These are phyloP conservation scores for Blastobotrys persicus DNA, from an alignment of 1,139 yeast genomes.

Conservation along the genomic window DNA sequence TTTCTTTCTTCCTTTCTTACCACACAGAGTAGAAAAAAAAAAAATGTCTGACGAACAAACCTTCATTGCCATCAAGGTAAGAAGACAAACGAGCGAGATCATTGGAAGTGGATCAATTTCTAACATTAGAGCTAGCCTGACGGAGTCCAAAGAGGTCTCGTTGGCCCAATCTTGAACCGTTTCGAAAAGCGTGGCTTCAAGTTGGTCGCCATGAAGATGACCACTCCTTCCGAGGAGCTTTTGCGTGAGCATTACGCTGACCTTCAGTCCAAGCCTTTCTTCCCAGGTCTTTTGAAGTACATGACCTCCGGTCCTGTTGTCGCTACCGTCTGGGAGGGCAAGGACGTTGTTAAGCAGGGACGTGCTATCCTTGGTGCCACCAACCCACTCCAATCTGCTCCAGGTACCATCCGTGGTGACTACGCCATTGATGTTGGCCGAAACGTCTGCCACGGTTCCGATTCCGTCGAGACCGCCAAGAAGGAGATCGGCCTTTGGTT, in stretches of 20 bases:
- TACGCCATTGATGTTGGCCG: constrained; percentile 85
- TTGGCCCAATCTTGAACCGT: constrained; percentile 85
- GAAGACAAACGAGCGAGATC: constrained; percentile 10
- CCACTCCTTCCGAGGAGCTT: constrained; percentile 80
- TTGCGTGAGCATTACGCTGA: constrained; percentile 95
- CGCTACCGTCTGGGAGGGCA: constrained; percentile 99
- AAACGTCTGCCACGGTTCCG: constrained; percentile 99
- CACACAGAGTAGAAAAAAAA: constrained; percentile 13
- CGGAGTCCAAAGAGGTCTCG: constrained; percentile 99
- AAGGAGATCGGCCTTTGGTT: constrained; percentile 97
- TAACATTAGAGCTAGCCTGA: constrained; percentile 58
- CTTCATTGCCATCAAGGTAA: constrained; percentile 87
- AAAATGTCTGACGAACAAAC: constrained; percentile 79
- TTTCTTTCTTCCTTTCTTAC: constrained; percentile 5
- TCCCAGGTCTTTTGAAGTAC: constrained; percentile 89
- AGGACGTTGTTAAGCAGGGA: constrained; percentile 98
- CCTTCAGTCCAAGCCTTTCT: constrained; percentile 94
- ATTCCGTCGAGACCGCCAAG: constrained; percentile 96
- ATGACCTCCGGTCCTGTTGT: constrained; percentile 98
- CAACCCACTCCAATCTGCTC: constrained; percentile 95
- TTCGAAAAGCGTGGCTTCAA: constrained; percentile 97
- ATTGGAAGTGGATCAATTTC: background rate
- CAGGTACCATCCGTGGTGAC: constrained; percentile 99
- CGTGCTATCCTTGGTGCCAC: constrained; percentile 98
- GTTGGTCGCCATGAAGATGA: constrained; percentile 92